Percentiles rank a stretch among this genome's conserved stretches.
Evolutionary conservation across 2,329 filamentous ascomycete species (phyloP).

Genomic region (Ceratocystis cacaofunesta): DNA sequence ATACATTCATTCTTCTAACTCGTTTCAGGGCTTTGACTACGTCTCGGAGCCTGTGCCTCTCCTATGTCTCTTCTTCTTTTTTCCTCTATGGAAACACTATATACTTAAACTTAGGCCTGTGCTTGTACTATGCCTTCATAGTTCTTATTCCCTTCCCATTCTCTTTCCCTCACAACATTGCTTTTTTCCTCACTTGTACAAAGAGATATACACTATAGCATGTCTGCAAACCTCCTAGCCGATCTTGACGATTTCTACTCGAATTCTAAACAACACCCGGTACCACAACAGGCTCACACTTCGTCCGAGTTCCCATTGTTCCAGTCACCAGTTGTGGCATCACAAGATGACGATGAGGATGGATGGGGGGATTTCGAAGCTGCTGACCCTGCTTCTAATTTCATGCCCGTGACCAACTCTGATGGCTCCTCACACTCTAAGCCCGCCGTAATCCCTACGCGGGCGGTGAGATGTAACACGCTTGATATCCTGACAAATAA

Average conservation of each 20-base stretch:
- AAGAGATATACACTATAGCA: conserved; percentile 22
- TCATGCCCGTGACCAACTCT: not conserved
- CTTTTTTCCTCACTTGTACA: too few species aligned
- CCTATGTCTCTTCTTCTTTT: too few species aligned
- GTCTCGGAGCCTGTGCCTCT: too few species aligned
- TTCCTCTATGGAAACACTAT: too few species aligned
- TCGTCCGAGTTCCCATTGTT: not conserved
- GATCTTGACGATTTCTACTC: conserved; percentile 41
- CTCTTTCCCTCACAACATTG: too few species aligned
- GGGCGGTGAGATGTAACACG: conserved; percentile 33
- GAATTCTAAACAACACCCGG: conserved; percentile 20
- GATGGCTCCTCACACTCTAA: not conserved
- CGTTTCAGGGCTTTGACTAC: too few species aligned
- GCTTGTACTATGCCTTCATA: too few species aligned
- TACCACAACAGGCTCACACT: not conserved
- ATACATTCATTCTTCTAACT: too few species aligned
- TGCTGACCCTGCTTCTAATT: conserved; percentile 23
- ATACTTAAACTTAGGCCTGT: too few species aligned
- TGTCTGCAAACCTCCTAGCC: conserved; percentile 53
- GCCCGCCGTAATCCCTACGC: not conserved
- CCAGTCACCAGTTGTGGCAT: conserved; percentile 10
- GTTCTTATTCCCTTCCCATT: too few species aligned
- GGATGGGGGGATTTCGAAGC: conserved; percentile 56
- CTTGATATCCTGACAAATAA: conserved; percentile 40
- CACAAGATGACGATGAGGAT: conserved; percentile 33